phyloP scores from a whole-genome alignment of 2,329 filamentous ascomycete species.

The Sporothrix brasiliensis region DNA sequence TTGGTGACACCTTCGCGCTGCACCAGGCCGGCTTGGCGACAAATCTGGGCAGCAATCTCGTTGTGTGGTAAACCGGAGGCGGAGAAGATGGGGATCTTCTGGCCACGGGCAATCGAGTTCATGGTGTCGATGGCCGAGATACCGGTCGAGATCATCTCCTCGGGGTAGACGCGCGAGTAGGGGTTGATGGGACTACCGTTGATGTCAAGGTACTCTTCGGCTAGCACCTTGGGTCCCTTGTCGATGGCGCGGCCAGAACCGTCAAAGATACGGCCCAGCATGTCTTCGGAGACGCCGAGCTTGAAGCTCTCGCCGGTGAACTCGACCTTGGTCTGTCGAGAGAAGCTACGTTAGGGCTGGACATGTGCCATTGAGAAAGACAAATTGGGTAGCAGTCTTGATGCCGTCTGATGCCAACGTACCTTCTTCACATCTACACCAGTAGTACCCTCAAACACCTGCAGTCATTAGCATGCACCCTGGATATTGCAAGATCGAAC shows the following conservation, averaged over 20 bases:
- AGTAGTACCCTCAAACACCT: conserved; percentile 96
- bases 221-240: conserved; percentile 96
- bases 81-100: conserved; percentile 99
- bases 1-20: conserved; percentile 75
- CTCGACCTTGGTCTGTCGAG: conserved; percentile 85
- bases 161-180: conserved; percentile 94
- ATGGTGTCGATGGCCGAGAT: conserved; percentile 99
- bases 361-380: not conserved
- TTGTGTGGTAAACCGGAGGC: conserved; percentile 98
- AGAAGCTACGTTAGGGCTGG: not conserved
- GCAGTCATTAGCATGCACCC: conserved; percentile 41
- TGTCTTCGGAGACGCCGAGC: conserved; percentile 98
- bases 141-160: conserved; percentile 99
- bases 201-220: conserved; percentile 98
- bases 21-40: conserved; percentile 92
- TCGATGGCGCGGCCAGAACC: conserved; percentile 97
- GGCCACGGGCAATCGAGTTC: conserved; percentile 96
- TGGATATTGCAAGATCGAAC: conserved; percentile 26
- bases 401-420: conserved; percentile 37
- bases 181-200: conserved; percentile 99
- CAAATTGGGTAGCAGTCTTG: not conserved
- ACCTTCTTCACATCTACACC: conserved; percentile 99
- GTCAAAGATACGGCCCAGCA: conserved; percentile 98
- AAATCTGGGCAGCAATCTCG: conserved; percentile 98
- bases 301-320: conserved; percentile 97